Evolutionary conservation across 2,329 filamentous ascomycete genomes (phyloP).

Genomic region (Diplocarpon rosae): DNA sequence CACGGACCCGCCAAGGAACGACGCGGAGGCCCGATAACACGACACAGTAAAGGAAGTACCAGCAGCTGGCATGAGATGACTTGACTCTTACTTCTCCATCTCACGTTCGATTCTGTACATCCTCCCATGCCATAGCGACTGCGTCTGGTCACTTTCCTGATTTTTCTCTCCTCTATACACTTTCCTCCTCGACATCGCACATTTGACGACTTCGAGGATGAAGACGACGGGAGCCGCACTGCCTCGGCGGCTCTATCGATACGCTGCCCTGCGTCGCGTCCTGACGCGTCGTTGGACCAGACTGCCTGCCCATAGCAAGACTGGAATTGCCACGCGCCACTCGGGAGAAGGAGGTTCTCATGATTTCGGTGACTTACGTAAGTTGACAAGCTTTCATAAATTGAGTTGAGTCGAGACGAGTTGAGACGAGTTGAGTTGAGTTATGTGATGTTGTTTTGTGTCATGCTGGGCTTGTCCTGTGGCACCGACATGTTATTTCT

Average conservation of each 20-base stretch:
- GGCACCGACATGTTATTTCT: no score
- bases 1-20: no score
- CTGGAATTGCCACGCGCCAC: conserved; percentile 6
- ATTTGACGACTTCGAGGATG: neutral
- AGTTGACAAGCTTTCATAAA: conserved; percentile 6
- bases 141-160: no score
- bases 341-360: conserved; percentile 8
- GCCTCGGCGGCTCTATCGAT: conserved; percentile 2
- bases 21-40: no score
- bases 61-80: no score
- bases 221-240: neutral
- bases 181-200: neutral
- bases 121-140: no score
- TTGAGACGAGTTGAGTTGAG: neutral
- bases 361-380: conserved; percentile 10
- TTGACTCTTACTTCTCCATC: no score
- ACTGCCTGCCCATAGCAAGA: neutral
- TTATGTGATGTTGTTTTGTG: no score
- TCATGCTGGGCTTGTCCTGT: no score
- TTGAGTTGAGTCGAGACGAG: no score
- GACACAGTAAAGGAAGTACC: no score
- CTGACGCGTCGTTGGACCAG: conserved; percentile 5
- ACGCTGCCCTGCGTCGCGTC: conserved; percentile 3
- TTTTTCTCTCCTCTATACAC: neutral
- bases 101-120: no score